Evolutionary conservation across 2,329 filamentous ascomycete species (phyloP), one percentile per base, ranked within the genome.

Genomic region (Pseudogymnoascus sp.): DNA sequence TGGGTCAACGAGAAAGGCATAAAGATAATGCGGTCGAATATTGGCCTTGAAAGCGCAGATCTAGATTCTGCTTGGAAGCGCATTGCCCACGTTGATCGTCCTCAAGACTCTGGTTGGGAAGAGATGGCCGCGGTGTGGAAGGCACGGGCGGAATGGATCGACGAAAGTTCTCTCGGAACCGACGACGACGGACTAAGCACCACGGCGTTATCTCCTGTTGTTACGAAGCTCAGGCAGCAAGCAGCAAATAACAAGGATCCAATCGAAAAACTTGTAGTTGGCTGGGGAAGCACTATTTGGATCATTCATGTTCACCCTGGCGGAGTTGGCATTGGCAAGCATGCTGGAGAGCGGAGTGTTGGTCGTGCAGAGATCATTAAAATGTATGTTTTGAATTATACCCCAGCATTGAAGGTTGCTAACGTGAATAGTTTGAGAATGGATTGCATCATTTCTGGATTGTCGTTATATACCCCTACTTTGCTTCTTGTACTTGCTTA

Each of bases 1-100:
- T 99, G 94, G 94, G 82, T 96, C 42, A 99, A 97, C 71, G 94
- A 99, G 75, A 89, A 95, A 70, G 94, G 94, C 3, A 95, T 97
- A 73, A 97, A 97, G 74, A 94, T 99, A 65, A 97, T 97, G 92
- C 85, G 94, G 38, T 91, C 91, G 4, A 91, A 94, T 72, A 73
- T 95, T 18, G 85, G 92, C 68, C 80, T 97, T 4, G 91, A 95
- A 5, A 86, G 80, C 66, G 82, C 82, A 11, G 89, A 96, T 70
- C 78, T 82, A 1, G 92, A 97, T 14, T 87, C 89, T 67, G 91
- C 92, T 2, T 99, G 95, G 95, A 96, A 94, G 75, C 84, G 93
- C 8, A 91, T 99, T 66, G 92, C 91, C 23, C 93, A 97, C 72
- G 88, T 96, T 65, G 92, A 96, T 72, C 85, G 92, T 47, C 94